Evolutionary conservation across 345 rosid species (phyloP).

Genomic region (Sonneratia alba): DNA sequence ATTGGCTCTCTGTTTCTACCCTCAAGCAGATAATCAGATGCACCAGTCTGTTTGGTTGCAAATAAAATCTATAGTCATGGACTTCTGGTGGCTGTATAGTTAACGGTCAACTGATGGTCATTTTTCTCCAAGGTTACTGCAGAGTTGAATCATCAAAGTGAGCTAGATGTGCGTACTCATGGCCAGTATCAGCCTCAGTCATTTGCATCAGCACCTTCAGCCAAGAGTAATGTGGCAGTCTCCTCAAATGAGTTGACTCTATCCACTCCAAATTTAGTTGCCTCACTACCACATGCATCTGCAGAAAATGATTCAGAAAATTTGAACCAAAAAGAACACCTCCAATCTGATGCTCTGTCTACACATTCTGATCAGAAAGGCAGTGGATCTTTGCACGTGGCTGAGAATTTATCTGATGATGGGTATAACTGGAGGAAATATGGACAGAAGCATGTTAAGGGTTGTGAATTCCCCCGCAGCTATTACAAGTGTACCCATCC

Average conservation of each 20-base stretch:
- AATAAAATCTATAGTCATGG: not conserved
- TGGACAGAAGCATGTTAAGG: conserved; percentile 98
- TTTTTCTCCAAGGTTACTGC: conserved; percentile 49
- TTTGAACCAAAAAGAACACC: conserved; percentile 32
- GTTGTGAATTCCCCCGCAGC: conserved; percentile 96
- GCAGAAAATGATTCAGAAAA: conserved; percentile 63
- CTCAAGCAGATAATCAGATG: not conserved
- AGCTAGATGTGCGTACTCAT: conserved; percentile 38
- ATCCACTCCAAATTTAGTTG: conserved; percentile 31
- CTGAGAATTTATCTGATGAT: conserved; percentile 48
- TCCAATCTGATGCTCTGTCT: conserved; percentile 26
- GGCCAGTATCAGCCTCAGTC: conserved; percentile 36
- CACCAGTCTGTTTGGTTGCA: not conserved
- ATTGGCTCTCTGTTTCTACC: not conserved
- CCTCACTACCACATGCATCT: conserved; percentile 34
- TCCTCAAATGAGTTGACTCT: conserved; percentile 69
- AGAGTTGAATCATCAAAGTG: conserved; percentile 33
- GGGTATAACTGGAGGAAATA: conserved; percentile 99
- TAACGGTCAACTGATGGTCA: conserved; percentile 22
- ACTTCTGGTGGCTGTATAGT: not conserved
- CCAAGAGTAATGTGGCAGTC: conserved; percentile 51
- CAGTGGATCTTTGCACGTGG: conserved; percentile 30
- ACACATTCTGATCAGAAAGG: conserved; percentile 57
- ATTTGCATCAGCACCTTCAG: conserved; percentile 34
- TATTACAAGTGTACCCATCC: conserved; percentile 98